Evolutionary conservation across 1,139 yeast genomes (phyloP).

Genomic region (Geotrichum europaeum): DNA sequence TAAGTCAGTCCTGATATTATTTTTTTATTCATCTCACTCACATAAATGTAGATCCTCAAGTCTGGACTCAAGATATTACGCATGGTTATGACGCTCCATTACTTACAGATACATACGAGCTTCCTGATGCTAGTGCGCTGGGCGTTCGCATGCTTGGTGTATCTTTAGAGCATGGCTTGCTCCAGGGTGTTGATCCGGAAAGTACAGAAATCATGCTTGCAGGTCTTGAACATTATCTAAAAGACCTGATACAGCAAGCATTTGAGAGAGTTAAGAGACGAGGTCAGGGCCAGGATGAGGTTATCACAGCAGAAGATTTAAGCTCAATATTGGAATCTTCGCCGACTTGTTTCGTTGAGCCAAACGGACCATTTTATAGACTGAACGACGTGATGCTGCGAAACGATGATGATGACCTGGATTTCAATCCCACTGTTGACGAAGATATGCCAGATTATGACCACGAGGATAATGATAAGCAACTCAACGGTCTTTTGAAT

Average conservation of each 20-base stretch:
- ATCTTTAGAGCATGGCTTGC: constrained; percentile 86
- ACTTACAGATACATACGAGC: constrained; percentile 67
- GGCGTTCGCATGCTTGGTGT: constrained; percentile 71
- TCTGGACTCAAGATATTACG: constrained; percentile 91
- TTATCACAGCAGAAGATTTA: constrained; percentile 32
- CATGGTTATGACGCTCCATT: constrained; percentile 85
- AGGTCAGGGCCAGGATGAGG: constrained; percentile 21
- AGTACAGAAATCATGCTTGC: constrained; percentile 71
- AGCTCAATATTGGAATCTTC: constrained; percentile 30
- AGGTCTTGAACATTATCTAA: constrained; percentile 76
- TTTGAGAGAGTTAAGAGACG: constrained; percentile 44
- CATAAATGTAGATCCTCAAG: constrained; percentile 39
- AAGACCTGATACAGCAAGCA: constrained; percentile 66
- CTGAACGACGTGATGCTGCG: constrained; percentile 31
- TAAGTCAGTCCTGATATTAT: not conserved
- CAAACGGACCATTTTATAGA: constrained; percentile 31
- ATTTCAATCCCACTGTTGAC: not conserved
- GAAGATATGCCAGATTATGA: not conserved
- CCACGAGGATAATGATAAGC: not conserved
- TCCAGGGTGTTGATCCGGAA: constrained; percentile 68
- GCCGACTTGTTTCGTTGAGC: constrained; percentile 33
- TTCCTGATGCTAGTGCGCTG: constrained; percentile 74
- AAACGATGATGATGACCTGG: constrained; percentile 26
- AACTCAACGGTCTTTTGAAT: constrained; percentile 4
- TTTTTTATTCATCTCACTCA: not conserved